Evolutionary conservation across 1,284 basidiomycete species (phyloP).

Genomic region (Inonotus hispidus): DNA sequence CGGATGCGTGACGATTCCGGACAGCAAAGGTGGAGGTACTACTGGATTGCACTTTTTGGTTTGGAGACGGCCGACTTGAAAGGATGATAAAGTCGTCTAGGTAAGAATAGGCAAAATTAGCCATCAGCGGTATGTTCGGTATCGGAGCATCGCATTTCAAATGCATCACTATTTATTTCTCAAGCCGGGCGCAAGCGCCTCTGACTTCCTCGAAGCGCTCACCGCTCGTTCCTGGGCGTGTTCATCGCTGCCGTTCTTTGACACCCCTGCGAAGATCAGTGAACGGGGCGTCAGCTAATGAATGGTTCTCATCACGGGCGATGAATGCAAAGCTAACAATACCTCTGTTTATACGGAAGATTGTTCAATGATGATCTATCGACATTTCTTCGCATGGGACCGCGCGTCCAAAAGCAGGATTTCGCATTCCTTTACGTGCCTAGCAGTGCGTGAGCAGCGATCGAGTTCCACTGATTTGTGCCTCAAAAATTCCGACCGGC

Average conservation of each 20-base stretch:
- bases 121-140: not conserved
- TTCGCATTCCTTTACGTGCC: not conserved
- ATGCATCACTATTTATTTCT: not conserved
- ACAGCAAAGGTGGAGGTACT: constrained; percentile 21
- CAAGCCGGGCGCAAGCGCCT: not conserved
- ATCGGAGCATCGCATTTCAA: not conserved
- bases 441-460: not conserved
- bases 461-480: not conserved
- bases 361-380: not conserved
- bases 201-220: not conserved
- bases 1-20: constrained; percentile 20
- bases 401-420: not conserved
- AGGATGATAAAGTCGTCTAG: too few relatives aligned
- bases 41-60: constrained; percentile 21
- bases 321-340: not conserved
- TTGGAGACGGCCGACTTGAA: constrained; percentile 11
- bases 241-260: not conserved
- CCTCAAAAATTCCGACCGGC: not conserved
- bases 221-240: not conserved
- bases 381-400: not conserved
- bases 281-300: not conserved
- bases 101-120: not conserved
- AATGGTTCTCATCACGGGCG: not conserved
- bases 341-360: not conserved
- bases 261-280: not conserved